phyloP scores from a whole-genome alignment of 495 filamentous ascomycete species.

The Trichoderma erinaceum region DNA sequence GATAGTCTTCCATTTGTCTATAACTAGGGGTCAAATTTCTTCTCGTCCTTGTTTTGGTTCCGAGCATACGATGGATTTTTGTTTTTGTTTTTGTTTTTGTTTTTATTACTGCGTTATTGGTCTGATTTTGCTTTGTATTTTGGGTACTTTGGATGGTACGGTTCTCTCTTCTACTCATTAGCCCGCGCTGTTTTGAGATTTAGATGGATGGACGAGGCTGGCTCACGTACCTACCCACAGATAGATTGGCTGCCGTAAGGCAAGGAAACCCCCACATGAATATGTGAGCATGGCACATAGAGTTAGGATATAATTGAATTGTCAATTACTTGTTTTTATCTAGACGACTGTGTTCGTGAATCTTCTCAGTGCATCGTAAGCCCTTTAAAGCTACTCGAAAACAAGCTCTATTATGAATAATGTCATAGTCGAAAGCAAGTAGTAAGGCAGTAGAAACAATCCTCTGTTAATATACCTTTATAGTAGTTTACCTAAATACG shows the following conservation, averaged over 20 bases:
- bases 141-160: not conserved
- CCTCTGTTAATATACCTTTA: no score
- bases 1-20: no score
- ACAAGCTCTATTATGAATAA: not conserved
- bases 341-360: not conserved
- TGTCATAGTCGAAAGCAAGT: not conserved
- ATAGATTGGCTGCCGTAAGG: constrained; percentile 12
- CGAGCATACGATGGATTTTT: not conserved
- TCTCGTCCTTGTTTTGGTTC: not conserved
- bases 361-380: not conserved
- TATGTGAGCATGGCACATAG: constrained; percentile 2
- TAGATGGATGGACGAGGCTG: not conserved
- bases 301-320: not conserved
- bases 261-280: not conserved
- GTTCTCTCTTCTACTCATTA: not conserved
- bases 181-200: not conserved
- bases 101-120: not conserved
- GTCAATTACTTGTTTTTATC: not conserved
- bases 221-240: not conserved
- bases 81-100: not conserved
- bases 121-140: not conserved
- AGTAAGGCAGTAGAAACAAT: not conserved
- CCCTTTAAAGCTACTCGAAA: no score
- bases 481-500: no score
- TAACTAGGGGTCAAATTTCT: not conserved